Evolutionary conservation across 169 alveolate genomes (phyloP).

Genomic region (Plasmodium vivax): DNA sequence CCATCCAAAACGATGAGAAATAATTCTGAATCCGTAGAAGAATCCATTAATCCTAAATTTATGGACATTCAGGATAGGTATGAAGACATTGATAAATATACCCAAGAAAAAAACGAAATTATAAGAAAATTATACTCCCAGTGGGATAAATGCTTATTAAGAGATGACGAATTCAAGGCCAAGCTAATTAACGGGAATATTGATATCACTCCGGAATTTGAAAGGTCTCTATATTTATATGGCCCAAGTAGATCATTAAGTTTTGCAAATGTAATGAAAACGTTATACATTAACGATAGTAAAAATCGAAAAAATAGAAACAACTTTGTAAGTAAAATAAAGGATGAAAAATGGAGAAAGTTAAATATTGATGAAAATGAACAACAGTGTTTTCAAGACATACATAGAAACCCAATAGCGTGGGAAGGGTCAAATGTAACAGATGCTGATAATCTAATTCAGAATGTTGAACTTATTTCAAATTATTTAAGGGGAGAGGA

Average conservation of each 20-base stretch:
- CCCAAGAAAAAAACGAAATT: slow-evolving; percentile 59
- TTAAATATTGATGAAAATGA: slow-evolving; percentile 44
- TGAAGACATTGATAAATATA: slow-evolving; percentile 66
- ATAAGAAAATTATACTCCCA: slow-evolving; percentile 68
- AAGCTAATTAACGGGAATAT: slow-evolving; percentile 36
- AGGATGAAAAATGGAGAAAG: slow-evolving; percentile 49
- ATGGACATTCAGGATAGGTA: slow-evolving; percentile 56
- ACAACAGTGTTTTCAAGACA: slow-evolving; percentile 41
- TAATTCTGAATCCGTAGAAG: slow-evolving; percentile 49
- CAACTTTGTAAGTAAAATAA: slow-evolving; percentile 58
- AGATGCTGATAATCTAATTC: slow-evolving; percentile 36
- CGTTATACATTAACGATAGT: slow-evolving; percentile 52
- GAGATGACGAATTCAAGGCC: slow-evolving; percentile 65
- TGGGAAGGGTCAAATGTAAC: slow-evolving; percentile 58
- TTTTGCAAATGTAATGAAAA: slow-evolving; percentile 73
- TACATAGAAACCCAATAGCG: slow-evolving; percentile 49
- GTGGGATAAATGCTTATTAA: slow-evolving; percentile 72
- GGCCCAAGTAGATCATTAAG: slow-evolving; percentile 75
- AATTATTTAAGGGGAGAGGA: slow-evolving; percentile 22
- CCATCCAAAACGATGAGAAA: slow-evolving; percentile 49
- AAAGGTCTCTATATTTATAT: slow-evolving; percentile 54
- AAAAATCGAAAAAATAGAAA: slow-evolving; percentile 54
- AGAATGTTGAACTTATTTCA: slow-evolving; percentile 49
- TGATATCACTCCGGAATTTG: slow-evolving; percentile 73
- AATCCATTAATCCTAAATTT: slow-evolving; percentile 48